Conservation (phyloP, 1,139 yeast species). For the Geotrichum carabidarum region DNA sequence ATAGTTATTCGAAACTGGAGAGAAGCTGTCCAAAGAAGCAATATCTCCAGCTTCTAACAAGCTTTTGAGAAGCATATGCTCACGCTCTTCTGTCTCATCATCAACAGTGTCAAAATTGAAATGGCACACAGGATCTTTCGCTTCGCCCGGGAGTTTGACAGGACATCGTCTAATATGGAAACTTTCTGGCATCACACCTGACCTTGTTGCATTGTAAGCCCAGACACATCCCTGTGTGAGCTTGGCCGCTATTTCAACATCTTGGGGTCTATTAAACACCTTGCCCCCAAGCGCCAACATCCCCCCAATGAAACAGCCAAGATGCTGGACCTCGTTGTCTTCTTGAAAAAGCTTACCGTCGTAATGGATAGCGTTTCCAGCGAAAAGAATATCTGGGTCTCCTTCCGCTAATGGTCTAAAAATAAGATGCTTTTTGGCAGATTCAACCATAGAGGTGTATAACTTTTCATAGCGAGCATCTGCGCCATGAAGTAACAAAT, state of each 20-base stretch:
- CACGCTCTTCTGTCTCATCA: constrained; percentile 1
- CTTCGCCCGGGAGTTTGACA: constrained; percentile 24
- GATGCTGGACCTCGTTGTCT: constrained; percentile 45
- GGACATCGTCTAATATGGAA: constrained; percentile 40
- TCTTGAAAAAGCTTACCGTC: constrained; percentile 15
- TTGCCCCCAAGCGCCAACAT: constrained; percentile 65
- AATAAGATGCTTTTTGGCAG: constrained; percentile 41
- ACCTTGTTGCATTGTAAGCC: constrained; percentile 48
- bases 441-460: constrained; percentile 39
- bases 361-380: constrained; percentile 35
- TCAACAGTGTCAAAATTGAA: constrained; percentile 25
- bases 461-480: constrained; percentile 34
- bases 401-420: constrained; percentile 43
- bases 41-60: background rate
- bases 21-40: background rate
- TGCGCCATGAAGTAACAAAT: constrained; percentile 48
- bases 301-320: constrained; percentile 72
- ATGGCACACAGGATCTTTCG: constrained; percentile 24
- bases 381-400: constrained; percentile 44
- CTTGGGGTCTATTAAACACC: constrained; percentile 47
- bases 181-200: constrained; percentile 45
- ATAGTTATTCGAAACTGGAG: background rate
- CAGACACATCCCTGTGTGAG: constrained; percentile 65
- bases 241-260: constrained; percentile 54
- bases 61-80: background rate